phyloP scores from a whole-genome alignment of 352 stramenopile species.

The Phytophthora chlamydospora region DNA sequence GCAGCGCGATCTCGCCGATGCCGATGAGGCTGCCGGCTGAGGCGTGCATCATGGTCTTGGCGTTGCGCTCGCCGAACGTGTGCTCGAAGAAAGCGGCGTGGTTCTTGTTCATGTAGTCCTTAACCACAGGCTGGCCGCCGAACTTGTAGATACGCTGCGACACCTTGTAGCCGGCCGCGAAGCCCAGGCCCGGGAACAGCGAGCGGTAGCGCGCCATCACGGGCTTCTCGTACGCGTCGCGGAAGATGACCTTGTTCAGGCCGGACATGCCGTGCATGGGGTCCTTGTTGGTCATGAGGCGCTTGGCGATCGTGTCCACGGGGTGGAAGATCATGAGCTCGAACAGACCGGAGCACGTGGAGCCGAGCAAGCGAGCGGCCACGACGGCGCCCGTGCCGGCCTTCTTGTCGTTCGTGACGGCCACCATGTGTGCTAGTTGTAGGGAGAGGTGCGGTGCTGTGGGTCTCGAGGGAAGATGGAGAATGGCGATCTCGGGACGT shows the following conservation, averaged over 20 bases:
- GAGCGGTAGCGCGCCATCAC: slow-evolving; percentile 81
- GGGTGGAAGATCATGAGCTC: slow-evolving; percentile 96
- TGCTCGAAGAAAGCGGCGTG: slow-evolving; percentile 89
- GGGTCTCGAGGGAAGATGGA: slow-evolving; percentile 26
- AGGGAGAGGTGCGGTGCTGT: background rate
- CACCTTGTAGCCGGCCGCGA: slow-evolving; percentile 96
- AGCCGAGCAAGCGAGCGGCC: slow-evolving; percentile 89
- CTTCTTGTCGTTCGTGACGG: slow-evolving; percentile 53
- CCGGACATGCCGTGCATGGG: slow-evolving; percentile 48
- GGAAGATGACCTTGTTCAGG: slow-evolving; percentile 90
- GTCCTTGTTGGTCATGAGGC: slow-evolving; percentile 94
- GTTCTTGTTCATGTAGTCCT: slow-evolving; percentile 92
- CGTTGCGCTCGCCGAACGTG: slow-evolving; percentile 92
- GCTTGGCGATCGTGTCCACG: slow-evolving; percentile 95
- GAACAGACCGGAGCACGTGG: slow-evolving; percentile 90
- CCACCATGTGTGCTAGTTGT: slow-evolving; percentile 43
- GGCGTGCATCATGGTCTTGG: slow-evolving; percentile 94
- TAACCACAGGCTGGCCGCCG: slow-evolving; percentile 93
- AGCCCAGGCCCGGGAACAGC: slow-evolving; percentile 93
- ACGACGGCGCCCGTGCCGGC: slow-evolving; percentile 49
- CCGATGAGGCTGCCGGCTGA: slow-evolving; percentile 93
- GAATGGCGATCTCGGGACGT: slow-evolving; percentile 19
- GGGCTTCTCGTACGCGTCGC: slow-evolving; percentile 83
- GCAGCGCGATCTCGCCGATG: slow-evolving; percentile 94
- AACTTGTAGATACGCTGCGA: slow-evolving; percentile 98